Conservation (phyloP, 2,329 filamentous ascomycete genomes). For the Aaosphaeria arxii region DNA sequence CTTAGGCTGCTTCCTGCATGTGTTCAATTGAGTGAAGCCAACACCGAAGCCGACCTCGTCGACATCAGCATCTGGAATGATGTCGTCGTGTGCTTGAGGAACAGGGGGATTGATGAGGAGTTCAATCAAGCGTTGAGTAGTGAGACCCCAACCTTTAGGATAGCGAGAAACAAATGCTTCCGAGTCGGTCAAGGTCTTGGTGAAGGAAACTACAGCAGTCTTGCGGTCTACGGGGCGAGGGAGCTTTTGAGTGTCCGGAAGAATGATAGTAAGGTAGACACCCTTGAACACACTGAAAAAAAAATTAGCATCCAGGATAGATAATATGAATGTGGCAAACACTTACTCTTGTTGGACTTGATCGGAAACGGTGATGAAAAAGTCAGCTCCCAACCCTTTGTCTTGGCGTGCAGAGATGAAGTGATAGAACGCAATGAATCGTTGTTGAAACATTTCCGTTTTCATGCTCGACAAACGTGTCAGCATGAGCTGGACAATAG, state of each 20-base stretch:
- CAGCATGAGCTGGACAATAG: slow-evolving; percentile 79
- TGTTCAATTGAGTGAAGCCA: slow-evolving; percentile 90
- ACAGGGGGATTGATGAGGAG: slow-evolving; percentile 86
- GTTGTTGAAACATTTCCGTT: slow-evolving; percentile 79
- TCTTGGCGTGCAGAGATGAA: slow-evolving; percentile 78
- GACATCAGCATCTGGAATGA: slow-evolving; percentile 83
- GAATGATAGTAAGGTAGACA: slow-evolving; percentile 82
- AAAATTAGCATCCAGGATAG: slow-evolving; percentile 12
- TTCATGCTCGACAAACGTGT: slow-evolving; percentile 68
- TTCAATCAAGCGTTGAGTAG: slow-evolving; percentile 83
- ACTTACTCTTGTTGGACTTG: slow-evolving; percentile 67
- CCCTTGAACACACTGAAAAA: slow-evolving; percentile 67
- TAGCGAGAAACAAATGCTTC: slow-evolving; percentile 73
- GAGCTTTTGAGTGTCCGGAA: slow-evolving; percentile 85
- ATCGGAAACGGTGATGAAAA: slow-evolving; percentile 83
- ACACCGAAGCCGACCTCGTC: slow-evolving; percentile 95
- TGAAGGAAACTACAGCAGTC: slow-evolving; percentile 86
- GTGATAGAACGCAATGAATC: slow-evolving; percentile 94
- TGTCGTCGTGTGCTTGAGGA: slow-evolving; percentile 62
- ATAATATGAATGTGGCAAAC: not conserved
- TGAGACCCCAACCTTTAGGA: slow-evolving; percentile 78
- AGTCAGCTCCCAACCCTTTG: slow-evolving; percentile 84
- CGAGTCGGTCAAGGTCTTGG: slow-evolving; percentile 86
- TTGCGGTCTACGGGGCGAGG: slow-evolving; percentile 88
- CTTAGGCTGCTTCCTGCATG: slow-evolving; percentile 69